Percentiles rank a stretch among this genome's conserved stretches.
These are phyloP conservation scores for Chlamydomonas applanata DNA, from an alignment of 139 green algal species.

Conservation along the genomic window DNA sequence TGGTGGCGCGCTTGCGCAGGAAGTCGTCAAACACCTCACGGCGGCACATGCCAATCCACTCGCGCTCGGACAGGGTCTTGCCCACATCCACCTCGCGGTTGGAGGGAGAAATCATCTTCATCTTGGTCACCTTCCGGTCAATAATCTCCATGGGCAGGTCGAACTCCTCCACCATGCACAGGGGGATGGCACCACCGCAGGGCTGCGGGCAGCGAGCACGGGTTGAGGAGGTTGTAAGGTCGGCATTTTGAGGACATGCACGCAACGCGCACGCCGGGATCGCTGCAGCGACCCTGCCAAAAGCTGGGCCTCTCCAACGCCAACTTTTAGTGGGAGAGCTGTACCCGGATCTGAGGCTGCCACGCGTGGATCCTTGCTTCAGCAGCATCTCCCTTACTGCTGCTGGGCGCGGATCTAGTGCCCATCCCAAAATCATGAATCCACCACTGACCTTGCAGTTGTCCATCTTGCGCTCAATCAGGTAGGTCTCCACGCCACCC, in stretches of 20 bases:
- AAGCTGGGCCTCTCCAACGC: too few relatives aligned
- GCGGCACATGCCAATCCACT: conserved; percentile 99
- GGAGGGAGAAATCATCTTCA: conserved; percentile 99
- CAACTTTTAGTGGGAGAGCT: not conserved
- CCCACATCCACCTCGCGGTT: conserved; percentile 96
- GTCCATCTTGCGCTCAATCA: conserved; percentile 98
- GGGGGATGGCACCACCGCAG: conserved; percentile 93
- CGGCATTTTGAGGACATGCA: too few relatives aligned
- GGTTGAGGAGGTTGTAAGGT: too few relatives aligned
- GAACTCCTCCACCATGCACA: conserved; percentile 99
- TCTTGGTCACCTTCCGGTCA: conserved; percentile 97
- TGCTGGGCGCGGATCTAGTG: not conserved
- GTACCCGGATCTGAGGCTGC: not conserved
- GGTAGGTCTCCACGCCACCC: conserved; percentile 89
- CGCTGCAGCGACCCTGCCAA: too few relatives aligned
- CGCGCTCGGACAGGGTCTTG: conserved; percentile 93
- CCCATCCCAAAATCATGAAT: not conserved
- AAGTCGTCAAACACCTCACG: conserved; percentile 95
- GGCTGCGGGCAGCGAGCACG: conserved; percentile 61
- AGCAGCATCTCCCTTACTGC: not conserved
- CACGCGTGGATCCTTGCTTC: not conserved
- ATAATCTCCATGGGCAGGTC: conserved; percentile 94
- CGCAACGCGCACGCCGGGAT: too few relatives aligned
- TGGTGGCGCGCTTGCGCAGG: conserved; percentile 88
- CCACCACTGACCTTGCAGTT: conserved; percentile 89